Evolutionary conservation across 2,329 filamentous ascomycete species (phyloP).

Genomic region (Cladosporium sp.): DNA sequence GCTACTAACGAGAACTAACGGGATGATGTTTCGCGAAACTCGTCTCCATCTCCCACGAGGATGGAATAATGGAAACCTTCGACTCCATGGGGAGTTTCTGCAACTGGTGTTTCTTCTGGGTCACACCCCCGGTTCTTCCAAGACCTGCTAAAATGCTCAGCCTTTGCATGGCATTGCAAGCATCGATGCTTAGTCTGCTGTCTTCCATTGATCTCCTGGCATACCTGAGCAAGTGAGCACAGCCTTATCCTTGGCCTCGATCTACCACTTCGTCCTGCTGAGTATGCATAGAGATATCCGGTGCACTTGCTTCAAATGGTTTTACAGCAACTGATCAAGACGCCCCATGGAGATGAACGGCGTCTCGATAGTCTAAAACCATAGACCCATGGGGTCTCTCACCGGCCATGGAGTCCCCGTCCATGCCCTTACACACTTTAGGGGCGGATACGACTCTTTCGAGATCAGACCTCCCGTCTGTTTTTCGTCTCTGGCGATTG

Average conservation of each 20-base stretch:
- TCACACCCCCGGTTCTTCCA: neutral
- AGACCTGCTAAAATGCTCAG: conserved; percentile 1
- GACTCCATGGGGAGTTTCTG: conserved; percentile 3
- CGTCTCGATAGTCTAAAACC: neutral
- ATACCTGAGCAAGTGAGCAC: neutral
- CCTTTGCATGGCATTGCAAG: neutral
- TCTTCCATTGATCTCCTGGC: neutral
- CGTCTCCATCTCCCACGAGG: conserved; percentile 2
- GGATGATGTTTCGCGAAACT: neutral
- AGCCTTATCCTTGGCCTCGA: neutral
- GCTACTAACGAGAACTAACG: conserved; percentile 1
- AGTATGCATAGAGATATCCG: too few relatives aligned
- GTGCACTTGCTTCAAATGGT: too few relatives aligned
- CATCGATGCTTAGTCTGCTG: neutral
- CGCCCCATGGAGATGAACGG: conserved; percentile 6
- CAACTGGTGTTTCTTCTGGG: neutral
- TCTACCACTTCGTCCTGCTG: too few relatives aligned
- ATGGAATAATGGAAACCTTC: conserved; percentile 1
- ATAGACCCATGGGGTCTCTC: neutral
- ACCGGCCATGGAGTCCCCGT: neutral
- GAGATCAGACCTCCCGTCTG: neutral
- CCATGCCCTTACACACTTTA: neutral
- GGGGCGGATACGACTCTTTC: neutral
- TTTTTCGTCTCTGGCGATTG: neutral
- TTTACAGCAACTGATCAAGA: neutral